phyloP scores from a whole-genome alignment of 768 basidiomycete genomes.

The Auricularia sp. region DNA sequence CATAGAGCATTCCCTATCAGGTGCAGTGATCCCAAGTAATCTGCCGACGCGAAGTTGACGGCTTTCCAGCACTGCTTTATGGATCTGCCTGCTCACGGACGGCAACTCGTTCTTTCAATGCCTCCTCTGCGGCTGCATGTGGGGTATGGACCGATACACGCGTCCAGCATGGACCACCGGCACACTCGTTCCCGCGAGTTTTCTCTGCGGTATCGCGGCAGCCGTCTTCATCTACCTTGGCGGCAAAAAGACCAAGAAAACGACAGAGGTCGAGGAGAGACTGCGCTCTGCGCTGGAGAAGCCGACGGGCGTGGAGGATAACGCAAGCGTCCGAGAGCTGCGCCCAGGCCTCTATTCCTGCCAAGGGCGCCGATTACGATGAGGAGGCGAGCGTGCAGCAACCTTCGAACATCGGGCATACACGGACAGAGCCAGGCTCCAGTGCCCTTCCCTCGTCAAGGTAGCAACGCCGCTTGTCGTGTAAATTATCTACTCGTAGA shows the following conservation, averaged over 20 bases:
- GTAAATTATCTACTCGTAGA: too few relatives aligned
- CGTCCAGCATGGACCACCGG: slow-evolving; percentile 55
- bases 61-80: slow-evolving; percentile 47
- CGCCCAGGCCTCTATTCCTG: neutral
- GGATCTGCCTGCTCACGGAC: slow-evolving; percentile 63
- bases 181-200: slow-evolving; percentile 58
- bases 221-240: slow-evolving; percentile 69
- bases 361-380: too few relatives aligned
- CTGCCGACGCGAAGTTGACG: neutral
- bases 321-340: neutral
- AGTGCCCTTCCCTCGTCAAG: too few relatives aligned
- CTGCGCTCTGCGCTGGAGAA: slow-evolving; percentile 35
- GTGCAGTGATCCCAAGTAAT: slow-evolving; percentile 6
- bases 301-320: neutral
- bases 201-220: slow-evolving; percentile 68
- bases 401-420: too few relatives aligned
- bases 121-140: slow-evolving; percentile 69
- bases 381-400: too few relatives aligned
- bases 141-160: slow-evolving; percentile 63
- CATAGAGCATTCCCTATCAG: slow-evolving; percentile 41
- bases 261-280: slow-evolving; percentile 50
- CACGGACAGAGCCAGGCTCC: too few relatives aligned
- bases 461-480: too few relatives aligned
- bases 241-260: slow-evolving; percentile 57
- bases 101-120: slow-evolving; percentile 76